A percentile compares a stretch with the other conserved stretches of the same genome.
Conservation (phyloP, 352 stramenopile species). For the Phytophthora pseudosyringae region DNA sequence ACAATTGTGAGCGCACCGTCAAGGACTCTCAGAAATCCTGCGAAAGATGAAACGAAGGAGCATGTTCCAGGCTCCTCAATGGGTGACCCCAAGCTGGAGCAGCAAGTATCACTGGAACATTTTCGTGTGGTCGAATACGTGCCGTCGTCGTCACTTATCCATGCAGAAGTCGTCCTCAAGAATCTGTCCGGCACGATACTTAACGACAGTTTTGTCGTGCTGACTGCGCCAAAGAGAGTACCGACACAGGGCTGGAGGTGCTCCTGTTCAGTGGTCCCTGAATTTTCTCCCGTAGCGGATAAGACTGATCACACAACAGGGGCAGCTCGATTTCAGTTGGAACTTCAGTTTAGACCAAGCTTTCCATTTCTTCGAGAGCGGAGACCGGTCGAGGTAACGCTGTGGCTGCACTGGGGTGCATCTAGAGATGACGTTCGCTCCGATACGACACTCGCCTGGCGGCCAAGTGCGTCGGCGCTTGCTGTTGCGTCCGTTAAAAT, state of each 20-base stretch:
- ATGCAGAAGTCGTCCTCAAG: slow-evolving; percentile 37
- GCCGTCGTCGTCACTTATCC: slow-evolving; percentile 42
- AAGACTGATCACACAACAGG: neutral
- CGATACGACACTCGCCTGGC: neutral
- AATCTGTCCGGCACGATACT: slow-evolving; percentile 33
- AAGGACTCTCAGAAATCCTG: slow-evolving; percentile 1
- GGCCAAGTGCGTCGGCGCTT: slow-evolving; percentile 14
- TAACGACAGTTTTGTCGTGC: slow-evolving; percentile 35
- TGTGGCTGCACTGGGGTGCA: slow-evolving; percentile 42
- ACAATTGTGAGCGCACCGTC: slow-evolving; percentile 27
- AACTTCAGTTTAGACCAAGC: slow-evolving; percentile 33
- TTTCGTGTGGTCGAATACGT: slow-evolving; percentile 47
- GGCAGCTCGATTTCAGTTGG: slow-evolving; percentile 30
- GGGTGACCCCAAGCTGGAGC: slow-evolving; percentile 10
- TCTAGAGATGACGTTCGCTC: slow-evolving; percentile 2
- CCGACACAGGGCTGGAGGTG: slow-evolving; percentile 25
- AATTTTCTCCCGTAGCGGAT: slow-evolving; percentile 13
- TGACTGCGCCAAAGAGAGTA: slow-evolving; percentile 18
- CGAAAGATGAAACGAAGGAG: slow-evolving; percentile 2
- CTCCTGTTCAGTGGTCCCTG: slow-evolving; percentile 29
- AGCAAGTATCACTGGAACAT: slow-evolving; percentile 35
- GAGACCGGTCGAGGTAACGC: slow-evolving; percentile 21
- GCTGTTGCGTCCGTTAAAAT: slow-evolving; percentile 34
- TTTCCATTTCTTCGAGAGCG: slow-evolving; percentile 34
- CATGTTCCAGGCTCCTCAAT: neutral